Base-by-base conservation (phyloP, 2,329 filamentous ascomycete genomes). In the Aspergillus transmontanensis region DNA sequence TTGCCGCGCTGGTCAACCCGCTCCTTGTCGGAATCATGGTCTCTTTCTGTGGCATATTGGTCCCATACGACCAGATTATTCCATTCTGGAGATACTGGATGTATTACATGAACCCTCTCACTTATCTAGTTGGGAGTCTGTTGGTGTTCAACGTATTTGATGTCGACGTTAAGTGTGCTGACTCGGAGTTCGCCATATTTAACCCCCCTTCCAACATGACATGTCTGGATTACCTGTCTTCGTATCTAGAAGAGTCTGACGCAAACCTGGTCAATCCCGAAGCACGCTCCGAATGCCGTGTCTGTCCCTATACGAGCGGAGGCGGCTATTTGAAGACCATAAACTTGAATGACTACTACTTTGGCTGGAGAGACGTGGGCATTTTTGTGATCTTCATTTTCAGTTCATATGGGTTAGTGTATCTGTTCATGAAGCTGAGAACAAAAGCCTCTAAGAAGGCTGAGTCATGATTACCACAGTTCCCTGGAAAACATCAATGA, bases 1-100 rank as follows among this genome's bases (percentile, higher is more conserved):
- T 92, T 75, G 90, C 89, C 0, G 87, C 90, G 58, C 90, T 92
- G 64, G 86, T 86, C 48, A 91, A 92, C 71, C 90, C 90, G 0
- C 89, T 92, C 78, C 89, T 92, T 80, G 87, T 92, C 76, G 70
- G 72, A 60, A 73, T 68, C 1, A 66, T 74, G 11, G 69, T 69
- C 30, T 74, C 72, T 10, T 74, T 74, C 68, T 74, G 72, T 6
- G 72, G 72, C 64, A 72, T 74, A 2, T 56, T 74, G 2, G 72
- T 74, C 4, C 72, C 72, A 6, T 74, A 74, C 48, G 51, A 59
- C 6, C 72, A 73, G 36, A 73, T 74, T 50, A 68, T 72, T 43
- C 68, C 46, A 7, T 74, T 74, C 66, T 74, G 72, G 72, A 68
- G 71, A 11, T 74, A 74, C 66, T 74, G 72, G 72, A 73, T 74